Percentiles rank a stretch among this genome's conserved stretches.
Evolutionary conservation across 306 rosid species (phyloP).

Genomic region (Psophocarpus tetragonolobus): DNA sequence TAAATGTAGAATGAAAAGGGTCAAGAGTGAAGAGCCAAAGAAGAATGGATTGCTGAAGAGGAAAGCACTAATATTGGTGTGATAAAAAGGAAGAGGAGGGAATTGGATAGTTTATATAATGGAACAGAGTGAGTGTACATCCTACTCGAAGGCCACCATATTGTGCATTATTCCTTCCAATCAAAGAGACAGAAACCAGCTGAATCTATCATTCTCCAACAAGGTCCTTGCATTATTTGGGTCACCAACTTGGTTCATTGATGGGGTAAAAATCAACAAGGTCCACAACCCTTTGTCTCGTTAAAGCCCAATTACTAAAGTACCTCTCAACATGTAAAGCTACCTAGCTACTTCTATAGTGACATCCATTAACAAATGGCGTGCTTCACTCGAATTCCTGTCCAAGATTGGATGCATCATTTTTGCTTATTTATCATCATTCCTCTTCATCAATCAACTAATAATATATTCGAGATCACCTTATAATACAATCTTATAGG

Average conservation of each 20-base stretch:
- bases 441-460: background rate
- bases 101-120: slow-evolving; percentile 46
- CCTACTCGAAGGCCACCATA: slow-evolving; percentile 61
- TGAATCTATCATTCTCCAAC: slow-evolving; percentile 27
- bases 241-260: slow-evolving; percentile 24
- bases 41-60: slow-evolving; percentile 74
- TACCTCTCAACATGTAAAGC: slow-evolving; percentile 1
- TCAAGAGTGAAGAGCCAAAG: background rate
- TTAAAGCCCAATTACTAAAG: slow-evolving; percentile 31
- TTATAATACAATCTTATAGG: too few species aligned
- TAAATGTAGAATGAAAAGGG: slow-evolving; percentile 3
- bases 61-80: slow-evolving; percentile 57
- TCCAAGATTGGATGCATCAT: background rate
- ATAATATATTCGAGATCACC: too few species aligned
- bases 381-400: slow-evolving; percentile 38
- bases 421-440: background rate
- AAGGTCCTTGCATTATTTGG: slow-evolving; percentile 19
- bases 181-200: slow-evolving; percentile 1
- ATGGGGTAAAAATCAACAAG: slow-evolving; percentile 10
- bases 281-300: slow-evolving; percentile 45
- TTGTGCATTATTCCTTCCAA: slow-evolving; percentile 36
- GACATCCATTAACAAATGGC: slow-evolving; percentile 47
- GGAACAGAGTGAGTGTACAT: slow-evolving; percentile 61
- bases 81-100: slow-evolving; percentile 39
- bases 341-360: background rate